Evolutionary conservation across 1,284 basidiomycete genomes (phyloP).

Genomic region (Coriolopsis trogii): DNA sequence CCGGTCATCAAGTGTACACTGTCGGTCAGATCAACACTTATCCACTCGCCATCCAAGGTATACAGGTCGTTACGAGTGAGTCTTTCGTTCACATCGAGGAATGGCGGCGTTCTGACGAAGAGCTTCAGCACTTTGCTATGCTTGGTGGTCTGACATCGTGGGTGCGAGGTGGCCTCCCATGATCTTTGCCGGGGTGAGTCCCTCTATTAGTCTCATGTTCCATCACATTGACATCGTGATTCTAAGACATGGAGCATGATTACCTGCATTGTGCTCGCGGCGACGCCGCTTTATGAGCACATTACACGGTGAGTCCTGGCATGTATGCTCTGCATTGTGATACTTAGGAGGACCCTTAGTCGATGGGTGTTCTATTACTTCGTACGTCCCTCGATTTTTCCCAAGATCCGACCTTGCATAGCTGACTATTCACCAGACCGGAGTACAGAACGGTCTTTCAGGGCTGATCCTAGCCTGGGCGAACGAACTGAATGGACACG

Average conservation of each 20-base stretch:
- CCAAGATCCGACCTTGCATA: too few species aligned
- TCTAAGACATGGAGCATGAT: conserved; percentile 37
- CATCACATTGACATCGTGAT: neutral
- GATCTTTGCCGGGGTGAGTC: conserved; percentile 43
- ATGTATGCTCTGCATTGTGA: too few species aligned
- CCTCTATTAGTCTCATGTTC: neutral
- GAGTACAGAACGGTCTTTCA: conserved; percentile 36
- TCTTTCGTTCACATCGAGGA: neutral
- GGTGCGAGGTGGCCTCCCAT: conserved; percentile 64
- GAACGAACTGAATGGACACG: conserved; percentile 42
- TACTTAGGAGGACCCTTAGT: too few species aligned
- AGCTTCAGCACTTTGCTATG: conserved; percentile 45
- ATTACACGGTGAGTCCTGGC: conserved; percentile 36
- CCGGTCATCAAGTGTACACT: conserved; percentile 42
- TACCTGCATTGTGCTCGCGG: conserved; percentile 38
- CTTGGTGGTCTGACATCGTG: conserved; percentile 56
- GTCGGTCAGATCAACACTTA: conserved; percentile 48
- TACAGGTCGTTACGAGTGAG: conserved; percentile 43
- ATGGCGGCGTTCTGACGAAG: neutral
- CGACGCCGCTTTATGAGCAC: conserved; percentile 39
- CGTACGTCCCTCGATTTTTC: conserved; percentile 22
- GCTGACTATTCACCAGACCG: too few species aligned
- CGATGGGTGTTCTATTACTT: conserved; percentile 47
- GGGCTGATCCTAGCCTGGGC: conserved; percentile 45
- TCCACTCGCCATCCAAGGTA: conserved; percentile 44